Evolutionary conservation across 1,284 basidiomycete species (phyloP).

Genomic region (Schizophyllum amplum): DNA sequence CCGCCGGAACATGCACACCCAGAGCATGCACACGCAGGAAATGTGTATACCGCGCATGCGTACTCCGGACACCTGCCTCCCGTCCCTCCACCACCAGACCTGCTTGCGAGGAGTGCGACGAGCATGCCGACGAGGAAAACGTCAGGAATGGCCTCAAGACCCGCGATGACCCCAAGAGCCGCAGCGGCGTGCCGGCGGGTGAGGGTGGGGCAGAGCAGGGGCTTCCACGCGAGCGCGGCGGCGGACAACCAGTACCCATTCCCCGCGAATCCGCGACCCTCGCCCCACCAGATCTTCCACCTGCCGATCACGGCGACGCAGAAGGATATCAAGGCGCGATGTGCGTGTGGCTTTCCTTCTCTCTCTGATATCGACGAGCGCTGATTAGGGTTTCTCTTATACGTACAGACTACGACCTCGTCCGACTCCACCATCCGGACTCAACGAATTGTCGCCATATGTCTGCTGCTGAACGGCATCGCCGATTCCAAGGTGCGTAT

Average conservation of each 20-base stretch:
- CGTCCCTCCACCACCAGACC: not conserved
- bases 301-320: constrained; percentile 44
- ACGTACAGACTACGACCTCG: constrained; percentile 52
- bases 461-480: constrained; percentile 41
- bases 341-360: constrained; percentile 27
- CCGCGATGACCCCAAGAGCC: not conserved
- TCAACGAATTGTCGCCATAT: constrained; percentile 33
- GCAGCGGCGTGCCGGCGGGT: too few species aligned
- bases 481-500: constrained; percentile 39
- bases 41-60: not conserved
- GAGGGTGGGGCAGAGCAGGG: not conserved
- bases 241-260: constrained; percentile 25
- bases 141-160: not conserved
- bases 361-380: not conserved
- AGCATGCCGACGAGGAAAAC: not conserved
- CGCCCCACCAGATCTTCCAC: constrained; percentile 59
- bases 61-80: not conserved
- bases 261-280: constrained; percentile 41
- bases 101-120: not conserved
- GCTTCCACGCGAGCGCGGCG: not conserved
- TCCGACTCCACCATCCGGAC: constrained; percentile 60
- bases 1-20: not conserved
- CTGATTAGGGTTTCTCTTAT: constrained; percentile 1
- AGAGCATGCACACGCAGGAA: not conserved
- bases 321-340: constrained; percentile 50